A percentile compares a stretch with the other conserved stretches of the same genome.
These are phyloP conservation scores for Aschersonia sp. DNA, from an alignment of 2,329 filamentous ascomycete species.

Conservation along the genomic window DNA sequence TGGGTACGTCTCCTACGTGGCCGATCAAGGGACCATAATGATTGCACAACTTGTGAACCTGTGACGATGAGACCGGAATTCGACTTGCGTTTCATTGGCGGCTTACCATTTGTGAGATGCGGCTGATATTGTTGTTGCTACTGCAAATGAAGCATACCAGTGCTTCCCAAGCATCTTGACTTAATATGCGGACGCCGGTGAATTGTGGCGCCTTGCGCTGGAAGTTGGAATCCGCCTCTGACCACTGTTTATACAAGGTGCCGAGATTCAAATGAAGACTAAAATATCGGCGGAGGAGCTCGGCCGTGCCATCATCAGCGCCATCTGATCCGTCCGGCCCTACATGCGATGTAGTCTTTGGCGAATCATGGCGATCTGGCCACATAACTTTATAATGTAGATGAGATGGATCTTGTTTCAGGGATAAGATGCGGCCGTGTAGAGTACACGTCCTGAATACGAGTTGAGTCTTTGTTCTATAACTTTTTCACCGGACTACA, in stretches of 20 bases:
- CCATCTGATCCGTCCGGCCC: neutral
- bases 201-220: constrained; percentile 75
- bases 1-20: constrained; percentile 51
- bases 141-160: constrained; percentile 93
- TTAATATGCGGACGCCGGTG: constrained; percentile 78
- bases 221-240: constrained; percentile 73
- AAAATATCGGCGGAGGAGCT: constrained; percentile 70
- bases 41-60: constrained; percentile 74
- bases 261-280: constrained; percentile 68
- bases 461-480: neutral
- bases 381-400: constrained; percentile 69
- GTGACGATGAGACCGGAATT: neutral
- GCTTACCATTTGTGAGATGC: constrained; percentile 84
- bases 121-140: constrained; percentile 93
- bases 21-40: constrained; percentile 72
- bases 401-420: constrained; percentile 67
- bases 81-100: too few relatives aligned
- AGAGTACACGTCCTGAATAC: constrained; percentile 59
- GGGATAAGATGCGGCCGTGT: constrained; percentile 67
- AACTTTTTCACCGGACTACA: constrained; percentile 1
- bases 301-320: constrained; percentile 51
- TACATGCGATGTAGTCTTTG: neutral
- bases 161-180: constrained; percentile 92
- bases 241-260: constrained; percentile 76
- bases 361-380: constrained; percentile 17